These are phyloP conservation scores for Pseudogymnoascus pannorum DNA, from an alignment of 2,329 filamentous ascomycete species.

Conservation along the genomic window DNA sequence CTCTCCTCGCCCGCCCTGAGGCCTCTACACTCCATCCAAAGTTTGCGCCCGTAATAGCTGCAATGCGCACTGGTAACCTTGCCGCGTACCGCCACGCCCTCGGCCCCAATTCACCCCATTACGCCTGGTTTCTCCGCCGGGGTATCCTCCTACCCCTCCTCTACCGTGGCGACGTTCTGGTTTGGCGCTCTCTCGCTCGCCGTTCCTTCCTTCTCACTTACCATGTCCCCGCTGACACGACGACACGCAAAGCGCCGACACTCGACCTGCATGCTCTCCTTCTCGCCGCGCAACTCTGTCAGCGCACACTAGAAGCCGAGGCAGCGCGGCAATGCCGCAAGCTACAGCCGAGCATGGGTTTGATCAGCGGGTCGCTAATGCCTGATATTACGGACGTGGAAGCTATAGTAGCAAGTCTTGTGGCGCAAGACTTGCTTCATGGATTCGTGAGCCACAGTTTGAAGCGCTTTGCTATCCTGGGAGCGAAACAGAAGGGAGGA, in stretches of 20 bases:
- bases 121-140: slow-evolving; percentile 67
- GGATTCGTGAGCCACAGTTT: slow-evolving; percentile 77
- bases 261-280: slow-evolving; percentile 66
- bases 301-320: slow-evolving; percentile 47
- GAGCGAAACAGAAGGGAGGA: slow-evolving; percentile 59
- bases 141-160: slow-evolving; percentile 69
- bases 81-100: slow-evolving; percentile 65
- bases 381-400: slow-evolving; percentile 63
- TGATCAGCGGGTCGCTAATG: slow-evolving; percentile 56
- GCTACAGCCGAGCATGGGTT: slow-evolving; percentile 50
- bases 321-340: slow-evolving; percentile 33
- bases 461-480: slow-evolving; percentile 73
- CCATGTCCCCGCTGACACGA: slow-evolving; percentile 52
- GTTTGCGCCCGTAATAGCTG: slow-evolving; percentile 66
- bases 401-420: slow-evolving; percentile 65
- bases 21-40: slow-evolving; percentile 54
- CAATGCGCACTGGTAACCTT: slow-evolving; percentile 69
- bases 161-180: slow-evolving; percentile 69
- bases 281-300: slow-evolving; percentile 55
- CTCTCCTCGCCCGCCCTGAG: slow-evolving; percentile 63
- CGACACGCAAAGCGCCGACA: slow-evolving; percentile 60
- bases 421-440: slow-evolving; percentile 72
- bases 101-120: slow-evolving; percentile 43
- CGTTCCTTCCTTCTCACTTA: slow-evolving; percentile 74
- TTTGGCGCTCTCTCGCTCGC: slow-evolving; percentile 77